Evolutionary conservation across 1,284 basidiomycete genomes (phyloP).

Genomic region (Cystobasidium pallidum): DNA sequence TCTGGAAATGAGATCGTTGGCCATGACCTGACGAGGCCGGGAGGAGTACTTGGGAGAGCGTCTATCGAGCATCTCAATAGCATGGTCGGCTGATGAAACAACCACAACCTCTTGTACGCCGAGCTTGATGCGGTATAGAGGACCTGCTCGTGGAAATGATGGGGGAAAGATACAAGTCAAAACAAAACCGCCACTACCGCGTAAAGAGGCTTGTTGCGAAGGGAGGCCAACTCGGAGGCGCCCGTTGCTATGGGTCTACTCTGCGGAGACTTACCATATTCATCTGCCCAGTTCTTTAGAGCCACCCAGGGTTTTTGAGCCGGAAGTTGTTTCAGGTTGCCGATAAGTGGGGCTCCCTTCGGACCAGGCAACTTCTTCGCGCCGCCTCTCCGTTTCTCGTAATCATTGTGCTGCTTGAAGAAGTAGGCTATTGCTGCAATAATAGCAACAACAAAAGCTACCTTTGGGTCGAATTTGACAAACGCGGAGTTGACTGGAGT

Average conservation of each 20-base stretch:
- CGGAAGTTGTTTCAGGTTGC: slow-evolving; percentile 40
- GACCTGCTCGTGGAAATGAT: slow-evolving; percentile 44
- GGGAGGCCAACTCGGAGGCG: neutral
- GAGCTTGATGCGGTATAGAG: slow-evolving; percentile 52
- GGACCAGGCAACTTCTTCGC: slow-evolving; percentile 42
- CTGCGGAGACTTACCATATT: slow-evolving; percentile 34
- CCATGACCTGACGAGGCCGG: slow-evolving; percentile 53
- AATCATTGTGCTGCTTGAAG: slow-evolving; percentile 43
- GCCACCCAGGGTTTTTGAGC: slow-evolving; percentile 38
- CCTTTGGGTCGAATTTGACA: slow-evolving; percentile 24
- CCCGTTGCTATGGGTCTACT: neutral
- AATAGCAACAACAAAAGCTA: slow-evolving; percentile 29
- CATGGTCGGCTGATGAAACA: slow-evolving; percentile 50
- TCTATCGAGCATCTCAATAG: slow-evolving; percentile 54
- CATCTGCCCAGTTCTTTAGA: slow-evolving; percentile 42
- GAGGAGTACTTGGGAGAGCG: slow-evolving; percentile 52
- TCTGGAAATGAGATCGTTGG: slow-evolving; percentile 52
- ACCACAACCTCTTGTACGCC: slow-evolving; percentile 48
- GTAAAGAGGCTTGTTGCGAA: neutral
- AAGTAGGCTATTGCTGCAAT: slow-evolving; percentile 38
- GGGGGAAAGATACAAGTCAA: neutral
- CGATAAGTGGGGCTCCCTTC: slow-evolving; percentile 33
- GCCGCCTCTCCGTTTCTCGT: slow-evolving; percentile 30
- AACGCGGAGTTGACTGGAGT: slow-evolving; percentile 32
- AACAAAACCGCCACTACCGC: slow-evolving; percentile 1